phyloP scores from a whole-genome alignment of 108 stramenopile genomes.

The Asterionellopsis glacialis region DNA sequence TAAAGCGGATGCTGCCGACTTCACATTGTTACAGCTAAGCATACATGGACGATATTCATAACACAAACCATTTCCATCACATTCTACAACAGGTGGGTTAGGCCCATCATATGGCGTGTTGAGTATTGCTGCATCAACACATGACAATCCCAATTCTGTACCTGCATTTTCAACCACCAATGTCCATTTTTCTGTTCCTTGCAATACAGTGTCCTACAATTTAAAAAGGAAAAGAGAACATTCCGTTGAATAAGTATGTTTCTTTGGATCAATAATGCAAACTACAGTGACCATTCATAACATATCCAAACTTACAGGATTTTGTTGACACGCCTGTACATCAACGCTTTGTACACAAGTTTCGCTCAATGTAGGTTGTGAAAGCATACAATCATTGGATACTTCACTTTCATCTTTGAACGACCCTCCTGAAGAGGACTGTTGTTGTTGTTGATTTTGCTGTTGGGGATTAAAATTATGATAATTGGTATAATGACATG shows the following conservation, averaged over 20 bases:
- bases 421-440: too few relatives aligned
- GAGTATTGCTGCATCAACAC: slow-evolving; percentile 30
- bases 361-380: slow-evolving; percentile 3
- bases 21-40: slow-evolving; percentile 50
- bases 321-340: not conserved
- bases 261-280: not conserved
- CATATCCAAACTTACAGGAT: not conserved
- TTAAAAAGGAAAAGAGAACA: slow-evolving; percentile 13
- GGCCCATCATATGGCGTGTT: slow-evolving; percentile 8
- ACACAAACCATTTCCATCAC: slow-evolving; percentile 57
- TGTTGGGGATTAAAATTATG: not conserved
- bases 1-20: slow-evolving; percentile 14
- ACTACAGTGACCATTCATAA: too few relatives aligned
- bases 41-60: slow-evolving; percentile 58
- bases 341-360: slow-evolving; percentile 21
- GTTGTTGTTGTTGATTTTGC: slow-evolving; percentile 8
- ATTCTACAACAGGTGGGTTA: slow-evolving; percentile 30
- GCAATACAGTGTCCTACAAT: slow-evolving; percentile 40
- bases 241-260: not conserved
- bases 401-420: too few relatives aligned
- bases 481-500: slow-evolving; percentile 58
- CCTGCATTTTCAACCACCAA: slow-evolving; percentile 48
- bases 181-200: slow-evolving; percentile 67
- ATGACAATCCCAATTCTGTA: slow-evolving; percentile 30
- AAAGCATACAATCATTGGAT: slow-evolving; percentile 11